These are phyloP conservation scores for Capsicum pubescens DNA, from an alignment of 257 asterid genomes.

Conservation along the genomic window DNA sequence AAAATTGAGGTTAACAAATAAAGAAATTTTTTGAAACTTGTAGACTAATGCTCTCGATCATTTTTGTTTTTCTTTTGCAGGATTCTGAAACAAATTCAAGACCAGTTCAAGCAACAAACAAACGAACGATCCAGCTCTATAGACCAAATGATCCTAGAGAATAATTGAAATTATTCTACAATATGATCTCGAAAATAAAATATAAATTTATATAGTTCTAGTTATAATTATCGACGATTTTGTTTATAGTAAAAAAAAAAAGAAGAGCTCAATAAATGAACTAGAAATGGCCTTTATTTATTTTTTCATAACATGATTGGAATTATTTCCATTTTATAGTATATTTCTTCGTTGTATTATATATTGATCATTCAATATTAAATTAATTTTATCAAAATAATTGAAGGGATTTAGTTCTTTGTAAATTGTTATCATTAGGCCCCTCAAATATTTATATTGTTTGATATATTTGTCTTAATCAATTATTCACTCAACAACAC, in stretches of 20 bases:
- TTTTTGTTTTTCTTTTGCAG: conserved; percentile 34
- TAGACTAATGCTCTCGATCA: neutral
- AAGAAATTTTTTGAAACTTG: no score
- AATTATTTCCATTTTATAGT: neutral
- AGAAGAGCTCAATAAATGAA: neutral
- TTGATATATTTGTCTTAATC: conserved; percentile 7
- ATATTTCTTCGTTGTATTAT: neutral
- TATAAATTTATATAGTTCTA: neutral
- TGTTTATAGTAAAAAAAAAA: neutral
- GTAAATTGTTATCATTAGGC: neutral
- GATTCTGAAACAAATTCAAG: conserved; percentile 55
- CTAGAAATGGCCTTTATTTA: neutral
- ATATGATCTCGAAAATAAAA: neutral
- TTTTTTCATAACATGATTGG: neutral
- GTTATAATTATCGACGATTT: neutral
- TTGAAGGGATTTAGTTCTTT: neutral
- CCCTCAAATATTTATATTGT: neutral
- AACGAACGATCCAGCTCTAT: conserved; percentile 48
- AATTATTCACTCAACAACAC: neutral
- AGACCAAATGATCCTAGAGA: conserved; percentile 39
- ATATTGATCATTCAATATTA: neutral
- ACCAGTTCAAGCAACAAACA: conserved; percentile 55
- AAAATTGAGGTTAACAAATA: no score
- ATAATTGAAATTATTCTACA: conserved; percentile 21
- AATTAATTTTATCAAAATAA: neutral